Evolutionary conservation across 2,329 filamentous ascomycete species (phyloP).

Genomic region (Ophiostoma fasciatum): DNA sequence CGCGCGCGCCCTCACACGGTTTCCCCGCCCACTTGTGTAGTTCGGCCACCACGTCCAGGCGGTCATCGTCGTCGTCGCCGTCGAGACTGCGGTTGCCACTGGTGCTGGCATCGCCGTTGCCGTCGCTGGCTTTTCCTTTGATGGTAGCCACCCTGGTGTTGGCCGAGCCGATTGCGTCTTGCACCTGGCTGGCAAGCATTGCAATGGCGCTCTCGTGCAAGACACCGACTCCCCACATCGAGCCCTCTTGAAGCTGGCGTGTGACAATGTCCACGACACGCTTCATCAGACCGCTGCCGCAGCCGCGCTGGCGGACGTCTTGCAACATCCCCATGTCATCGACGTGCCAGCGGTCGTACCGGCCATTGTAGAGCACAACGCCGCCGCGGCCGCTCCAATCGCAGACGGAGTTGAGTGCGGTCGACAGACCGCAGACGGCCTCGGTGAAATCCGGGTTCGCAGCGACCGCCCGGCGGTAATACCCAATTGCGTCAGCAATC

Average conservation of each 20-base stretch:
- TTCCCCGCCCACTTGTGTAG: conserved; percentile 51
- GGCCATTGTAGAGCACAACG: conserved; percentile 56
- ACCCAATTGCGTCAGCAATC: conserved; percentile 79
- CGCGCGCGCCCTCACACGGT: conserved; percentile 76
- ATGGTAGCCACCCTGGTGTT: not conserved
- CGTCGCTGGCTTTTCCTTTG: not conserved
- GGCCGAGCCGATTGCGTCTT: conserved; percentile 15
- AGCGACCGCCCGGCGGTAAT: conserved; percentile 78
- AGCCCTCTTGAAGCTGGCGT: conserved; percentile 74
- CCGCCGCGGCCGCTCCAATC: conserved; percentile 87
- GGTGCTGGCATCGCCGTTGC: not conserved
- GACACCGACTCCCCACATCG: conserved; percentile 66
- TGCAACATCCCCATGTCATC: conserved; percentile 68
- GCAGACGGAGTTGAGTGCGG: conserved; percentile 91
- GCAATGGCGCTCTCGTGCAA: conserved; percentile 42
- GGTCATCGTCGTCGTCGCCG: conserved; percentile 5
- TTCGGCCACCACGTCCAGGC: conserved; percentile 23
- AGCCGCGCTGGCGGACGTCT: conserved; percentile 49
- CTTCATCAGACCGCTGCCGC: conserved; percentile 68
- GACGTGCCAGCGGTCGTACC: conserved; percentile 85
- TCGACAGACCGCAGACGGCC: conserved; percentile 88
- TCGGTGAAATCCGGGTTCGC: conserved; percentile 95
- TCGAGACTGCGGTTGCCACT: not conserved
- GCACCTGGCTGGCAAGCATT: conserved; percentile 33
- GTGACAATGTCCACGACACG: conserved; percentile 82